phyloP scores from a whole-genome alignment of 129 eudicot species.

The Chrysanthemum lavandulifolium region DNA sequence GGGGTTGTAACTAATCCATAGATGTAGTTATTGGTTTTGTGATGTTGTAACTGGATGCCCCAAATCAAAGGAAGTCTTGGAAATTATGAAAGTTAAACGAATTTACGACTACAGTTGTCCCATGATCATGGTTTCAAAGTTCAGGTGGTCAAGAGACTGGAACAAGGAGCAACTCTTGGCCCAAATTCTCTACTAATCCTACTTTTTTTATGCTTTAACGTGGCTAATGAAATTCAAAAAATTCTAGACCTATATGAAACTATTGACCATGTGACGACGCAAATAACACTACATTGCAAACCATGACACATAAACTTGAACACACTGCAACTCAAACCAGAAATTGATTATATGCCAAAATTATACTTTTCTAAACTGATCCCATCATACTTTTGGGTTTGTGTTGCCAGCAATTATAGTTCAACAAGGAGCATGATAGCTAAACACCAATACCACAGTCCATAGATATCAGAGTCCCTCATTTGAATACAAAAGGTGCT shows the following conservation, averaged over 20 bases:
- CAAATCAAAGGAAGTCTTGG: too few relatives aligned
- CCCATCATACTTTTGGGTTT: background rate
- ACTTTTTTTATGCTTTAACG: background rate
- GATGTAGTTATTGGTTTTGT: constrained; percentile 4
- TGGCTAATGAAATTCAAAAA: background rate
- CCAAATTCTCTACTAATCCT: background rate
- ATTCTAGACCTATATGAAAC: background rate
- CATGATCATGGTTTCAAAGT: too few relatives aligned
- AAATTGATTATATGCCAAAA: background rate
- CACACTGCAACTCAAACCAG: background rate
- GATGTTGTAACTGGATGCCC: constrained; percentile 6
- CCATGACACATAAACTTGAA: background rate
- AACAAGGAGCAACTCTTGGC: too few relatives aligned
- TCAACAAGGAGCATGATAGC: too few relatives aligned
- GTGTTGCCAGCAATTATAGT: too few relatives aligned
- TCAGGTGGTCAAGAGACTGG: too few relatives aligned
- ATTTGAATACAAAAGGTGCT: too few relatives aligned
- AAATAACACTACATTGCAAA: background rate
- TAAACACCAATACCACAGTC: too few relatives aligned
- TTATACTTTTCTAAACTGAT: background rate
- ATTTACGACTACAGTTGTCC: too few relatives aligned
- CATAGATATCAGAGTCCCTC: too few relatives aligned
- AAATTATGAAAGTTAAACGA: too few relatives aligned
- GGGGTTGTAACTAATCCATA: constrained; percentile 17
- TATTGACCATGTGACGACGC: background rate